A percentile compares a stretch with the other conserved stretches of the same genome.
Evolutionary conservation across 441 rosid genomes (phyloP).

Genomic region (Hura crepitans): DNA sequence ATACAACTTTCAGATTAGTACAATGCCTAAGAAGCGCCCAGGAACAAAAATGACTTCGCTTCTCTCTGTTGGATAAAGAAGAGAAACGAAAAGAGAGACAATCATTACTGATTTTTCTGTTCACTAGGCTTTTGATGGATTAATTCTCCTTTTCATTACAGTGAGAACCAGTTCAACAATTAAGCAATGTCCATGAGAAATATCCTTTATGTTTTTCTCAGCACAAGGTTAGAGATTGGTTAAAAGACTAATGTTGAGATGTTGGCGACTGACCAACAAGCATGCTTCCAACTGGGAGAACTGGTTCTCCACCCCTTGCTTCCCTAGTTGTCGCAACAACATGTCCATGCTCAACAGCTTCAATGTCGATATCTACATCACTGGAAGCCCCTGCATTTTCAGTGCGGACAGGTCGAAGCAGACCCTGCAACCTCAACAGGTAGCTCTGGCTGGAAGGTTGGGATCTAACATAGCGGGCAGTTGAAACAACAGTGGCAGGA

Average conservation of each 20-base stretch:
- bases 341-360: constrained; percentile 42
- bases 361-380: constrained; percentile 30
- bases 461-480: constrained; percentile 39
- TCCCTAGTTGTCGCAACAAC: constrained; percentile 19
- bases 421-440: constrained; percentile 62
- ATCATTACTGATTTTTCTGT: neutral
- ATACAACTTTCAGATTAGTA: neutral
- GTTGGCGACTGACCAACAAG: constrained; percentile 15
- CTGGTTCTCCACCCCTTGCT: constrained; percentile 11
- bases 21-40: neutral
- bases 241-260: constrained; percentile 16
- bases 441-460: constrained; percentile 77
- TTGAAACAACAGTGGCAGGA: constrained; percentile 34
- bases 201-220: constrained; percentile 5
- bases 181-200: constrained; percentile 7
- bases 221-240: constrained; percentile 27
- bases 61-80: neutral
- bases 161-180: constrained; percentile 7
- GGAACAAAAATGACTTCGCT: neutral
- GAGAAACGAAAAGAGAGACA: neutral
- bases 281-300: constrained; percentile 14
- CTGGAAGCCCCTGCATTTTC: constrained; percentile 36
- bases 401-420: constrained; percentile 57
- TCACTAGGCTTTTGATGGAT: neutral
- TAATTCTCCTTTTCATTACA: constrained; percentile 11